phyloP scores from a whole-genome alignment of 2,329 filamentous ascomycete genomes.

The Aspergillus ruber region DNA sequence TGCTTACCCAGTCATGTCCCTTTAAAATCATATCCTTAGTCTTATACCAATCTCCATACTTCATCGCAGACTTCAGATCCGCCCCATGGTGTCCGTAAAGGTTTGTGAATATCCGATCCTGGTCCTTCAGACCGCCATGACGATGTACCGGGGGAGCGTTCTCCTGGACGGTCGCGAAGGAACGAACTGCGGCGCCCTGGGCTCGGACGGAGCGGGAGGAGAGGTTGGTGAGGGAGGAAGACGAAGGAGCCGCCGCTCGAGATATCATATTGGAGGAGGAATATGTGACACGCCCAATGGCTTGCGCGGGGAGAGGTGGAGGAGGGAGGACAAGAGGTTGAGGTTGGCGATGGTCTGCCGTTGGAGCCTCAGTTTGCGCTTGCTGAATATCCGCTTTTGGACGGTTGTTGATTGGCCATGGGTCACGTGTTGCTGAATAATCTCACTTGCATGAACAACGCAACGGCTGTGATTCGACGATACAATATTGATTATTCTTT shows the following conservation, averaged over 20 bases:
- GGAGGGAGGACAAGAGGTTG: conserved; percentile 13
- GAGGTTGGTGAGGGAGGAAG: conserved; percentile 35
- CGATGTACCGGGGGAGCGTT: conserved; percentile 52
- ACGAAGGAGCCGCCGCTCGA: conserved; percentile 40
- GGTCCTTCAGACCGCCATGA: conserved; percentile 85
- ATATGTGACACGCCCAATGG: conserved; percentile 28
- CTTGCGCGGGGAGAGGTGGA: conserved; percentile 16
- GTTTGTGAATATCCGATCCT: conserved; percentile 99
- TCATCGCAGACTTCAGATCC: conserved; percentile 89
- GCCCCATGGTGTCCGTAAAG: conserved; percentile 88
- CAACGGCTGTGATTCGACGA: no score
- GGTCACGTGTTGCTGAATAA: conserved; percentile 25
- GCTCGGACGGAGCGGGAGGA: conserved; percentile 37
- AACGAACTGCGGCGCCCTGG: conserved; percentile 46
- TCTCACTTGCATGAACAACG: conserved; percentile 1
- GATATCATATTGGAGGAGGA: conserved; percentile 35
- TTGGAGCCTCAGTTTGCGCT: conserved; percentile 29
- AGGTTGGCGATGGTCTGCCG: conserved; percentile 11
- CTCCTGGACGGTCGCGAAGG: conserved; percentile 77
- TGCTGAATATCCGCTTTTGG: conserved; percentile 37
- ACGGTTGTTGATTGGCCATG: conserved; percentile 26
- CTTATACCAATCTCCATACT: conserved; percentile 99
- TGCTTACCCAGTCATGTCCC: conserved; percentile 80
- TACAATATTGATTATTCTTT: neutral
- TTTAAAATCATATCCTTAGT: conserved; percentile 97